These are phyloP conservation scores for Monilinia vaccinii-corymbosi DNA, from an alignment of 2,329 filamentous ascomycete genomes.

Conservation along the genomic window DNA sequence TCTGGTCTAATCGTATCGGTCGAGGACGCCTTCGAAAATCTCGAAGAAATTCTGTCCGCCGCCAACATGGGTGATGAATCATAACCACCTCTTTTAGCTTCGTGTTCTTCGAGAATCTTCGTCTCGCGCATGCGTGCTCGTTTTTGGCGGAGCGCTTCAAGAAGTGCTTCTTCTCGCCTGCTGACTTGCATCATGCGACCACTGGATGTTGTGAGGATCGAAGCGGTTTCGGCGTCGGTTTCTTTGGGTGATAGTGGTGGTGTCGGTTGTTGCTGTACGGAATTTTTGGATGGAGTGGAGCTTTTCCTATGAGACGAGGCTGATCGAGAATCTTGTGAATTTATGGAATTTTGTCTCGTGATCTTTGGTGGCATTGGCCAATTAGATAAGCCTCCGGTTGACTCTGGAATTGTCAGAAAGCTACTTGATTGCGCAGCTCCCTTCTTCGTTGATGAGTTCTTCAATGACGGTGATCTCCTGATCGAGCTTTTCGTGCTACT, in stretches of 20 bases:
- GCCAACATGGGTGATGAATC: slow-evolving; percentile 19
- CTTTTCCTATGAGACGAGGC: slow-evolving; percentile 1
- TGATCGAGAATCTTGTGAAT: neutral
- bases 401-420: slow-evolving; percentile 3
- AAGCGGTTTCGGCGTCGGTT: slow-evolving; percentile 17
- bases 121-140: slow-evolving; percentile 37
- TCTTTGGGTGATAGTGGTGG: slow-evolving; percentile 25
- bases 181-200: slow-evolving; percentile 41
- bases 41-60: neutral
- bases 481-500: neutral
- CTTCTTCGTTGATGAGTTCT: neutral
- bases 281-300: slow-evolving; percentile 5
- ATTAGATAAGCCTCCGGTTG: neutral
- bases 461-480: neutral
- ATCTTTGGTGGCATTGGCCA: neutral
- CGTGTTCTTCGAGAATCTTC: slow-evolving; percentile 31
- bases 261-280: slow-evolving; percentile 21
- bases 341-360: slow-evolving; percentile 1
- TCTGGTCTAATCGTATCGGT: slow-evolving; percentile 14
- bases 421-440: neutral
- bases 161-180: slow-evolving; percentile 41
- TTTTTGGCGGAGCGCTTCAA: slow-evolving; percentile 41
- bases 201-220: slow-evolving; percentile 13
- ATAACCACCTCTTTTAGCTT: slow-evolving; percentile 5
- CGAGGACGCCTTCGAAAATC: slow-evolving; percentile 16